A percentile compares a stretch with the other conserved stretches of the same genome.
Evolutionary conservation across 2,329 filamentous ascomycete species (phyloP).

Genomic region (Trichoderma pleuroti): DNA sequence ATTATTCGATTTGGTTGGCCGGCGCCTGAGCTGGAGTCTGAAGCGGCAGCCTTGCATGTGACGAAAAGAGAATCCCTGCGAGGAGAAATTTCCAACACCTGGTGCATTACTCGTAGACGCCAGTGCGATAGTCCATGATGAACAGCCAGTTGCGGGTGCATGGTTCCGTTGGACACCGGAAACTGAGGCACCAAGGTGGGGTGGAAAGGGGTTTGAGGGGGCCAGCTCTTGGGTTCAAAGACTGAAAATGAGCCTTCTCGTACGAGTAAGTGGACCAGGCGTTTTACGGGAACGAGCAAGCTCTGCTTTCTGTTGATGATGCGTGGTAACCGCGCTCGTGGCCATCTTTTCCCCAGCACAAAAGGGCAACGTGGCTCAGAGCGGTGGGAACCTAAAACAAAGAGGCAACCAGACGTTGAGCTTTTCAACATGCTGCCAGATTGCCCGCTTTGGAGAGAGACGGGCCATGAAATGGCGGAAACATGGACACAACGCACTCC

Average conservation of each 20-base stretch:
- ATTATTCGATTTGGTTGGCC: constrained; percentile 9
- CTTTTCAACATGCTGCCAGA: background rate
- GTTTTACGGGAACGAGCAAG: background rate
- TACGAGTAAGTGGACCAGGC: background rate
- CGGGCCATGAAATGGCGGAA: background rate
- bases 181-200: constrained; percentile 15
- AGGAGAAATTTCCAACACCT: constrained; percentile 7
- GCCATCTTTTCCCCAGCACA: background rate
- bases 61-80: constrained; percentile 12
- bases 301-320: background rate
- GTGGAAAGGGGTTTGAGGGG: constrained; percentile 15
- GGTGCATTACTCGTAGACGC: constrained; percentile 15
- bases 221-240: background rate
- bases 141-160: background rate
- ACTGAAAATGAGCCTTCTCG: background rate
- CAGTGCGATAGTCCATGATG: background rate
- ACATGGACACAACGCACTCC: background rate
- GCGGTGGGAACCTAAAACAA: background rate
- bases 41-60: constrained; percentile 15
- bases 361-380: background rate
- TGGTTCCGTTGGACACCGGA: constrained; percentile 10
- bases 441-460: background rate
- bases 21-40: background rate
- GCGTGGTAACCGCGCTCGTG: background rate
- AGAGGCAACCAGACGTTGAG: background rate